Evolutionary conservation across 1,284 basidiomycete species (phyloP).

Genomic region (Puccinia polysora): DNA sequence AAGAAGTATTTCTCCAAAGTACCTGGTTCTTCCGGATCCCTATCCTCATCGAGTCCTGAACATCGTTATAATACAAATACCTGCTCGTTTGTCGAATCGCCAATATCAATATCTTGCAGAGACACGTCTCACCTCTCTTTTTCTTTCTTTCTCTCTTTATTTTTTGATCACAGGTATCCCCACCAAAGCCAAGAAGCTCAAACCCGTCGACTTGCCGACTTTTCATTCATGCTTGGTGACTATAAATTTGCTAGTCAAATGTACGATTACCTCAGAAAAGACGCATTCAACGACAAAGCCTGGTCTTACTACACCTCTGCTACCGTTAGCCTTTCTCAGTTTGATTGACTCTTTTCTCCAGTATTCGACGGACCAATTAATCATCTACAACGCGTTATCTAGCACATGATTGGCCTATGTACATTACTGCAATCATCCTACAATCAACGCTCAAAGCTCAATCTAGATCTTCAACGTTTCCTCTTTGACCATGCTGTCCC

Average conservation of each 20-base stretch:
- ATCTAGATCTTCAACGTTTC: constrained; percentile 21
- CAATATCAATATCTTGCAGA: constrained; percentile 20
- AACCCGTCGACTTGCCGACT: constrained; percentile 75
- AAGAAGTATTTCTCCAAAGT: constrained; percentile 55
- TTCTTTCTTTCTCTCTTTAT: neutral
- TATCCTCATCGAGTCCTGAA: constrained; percentile 47
- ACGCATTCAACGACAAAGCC: constrained; percentile 51
- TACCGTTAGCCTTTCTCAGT: constrained; percentile 45
- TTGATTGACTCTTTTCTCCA: neutral
- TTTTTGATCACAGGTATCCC: constrained; percentile 55
- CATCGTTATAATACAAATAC: constrained; percentile 47
- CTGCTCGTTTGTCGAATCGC: constrained; percentile 48
- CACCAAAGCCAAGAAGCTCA: constrained; percentile 55
- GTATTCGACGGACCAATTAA: neutral
- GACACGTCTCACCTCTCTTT: constrained; percentile 27
- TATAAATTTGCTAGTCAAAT: constrained; percentile 74
- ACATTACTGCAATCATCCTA: constrained; percentile 21
- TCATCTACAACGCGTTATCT: neutral
- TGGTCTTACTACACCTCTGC: constrained; percentile 49
- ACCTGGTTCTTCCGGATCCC: constrained; percentile 52
- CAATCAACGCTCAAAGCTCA: constrained; percentile 15
- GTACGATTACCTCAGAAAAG: constrained; percentile 72
- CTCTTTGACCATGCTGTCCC: constrained; percentile 4
- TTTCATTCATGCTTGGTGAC: constrained; percentile 87
- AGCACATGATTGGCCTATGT: constrained; percentile 42